Percentiles rank a stretch among this genome's conserved stretches.
Conservation (phyloP, 306 rosid genomes). For the Gastrolobium bilobum region DNA sequence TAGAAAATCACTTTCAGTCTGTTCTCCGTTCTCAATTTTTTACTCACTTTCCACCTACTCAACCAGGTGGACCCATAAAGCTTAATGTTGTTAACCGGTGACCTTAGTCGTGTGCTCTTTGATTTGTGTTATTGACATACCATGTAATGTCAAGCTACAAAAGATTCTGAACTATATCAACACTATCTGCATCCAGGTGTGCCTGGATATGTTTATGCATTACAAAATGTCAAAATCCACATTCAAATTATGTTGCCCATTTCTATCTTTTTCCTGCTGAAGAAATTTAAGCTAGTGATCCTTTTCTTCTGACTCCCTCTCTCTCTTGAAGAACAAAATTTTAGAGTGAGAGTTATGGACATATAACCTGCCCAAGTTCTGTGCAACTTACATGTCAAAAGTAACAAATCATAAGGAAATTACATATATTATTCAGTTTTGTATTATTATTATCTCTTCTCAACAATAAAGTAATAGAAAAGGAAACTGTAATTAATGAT, state of each 20-base stretch:
- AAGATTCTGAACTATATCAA: background rate
- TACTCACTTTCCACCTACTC: background rate
- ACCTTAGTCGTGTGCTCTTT: background rate
- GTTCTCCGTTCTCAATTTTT: background rate
- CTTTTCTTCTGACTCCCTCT: background rate
- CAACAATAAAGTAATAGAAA: background rate
- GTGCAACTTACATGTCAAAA: background rate
- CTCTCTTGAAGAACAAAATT: background rate
- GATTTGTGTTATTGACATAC: background rate
- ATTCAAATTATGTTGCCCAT: background rate
- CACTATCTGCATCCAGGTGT: background rate
- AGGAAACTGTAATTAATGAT: background rate
- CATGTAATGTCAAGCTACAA: background rate
- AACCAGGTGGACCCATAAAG: background rate
- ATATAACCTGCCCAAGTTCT: background rate
- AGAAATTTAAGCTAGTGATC: background rate
- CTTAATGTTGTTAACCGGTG: background rate
- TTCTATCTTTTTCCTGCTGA: background rate
- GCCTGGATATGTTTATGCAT: background rate
- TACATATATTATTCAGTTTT: background rate
- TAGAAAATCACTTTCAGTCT: background rate
- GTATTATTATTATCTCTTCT: background rate
- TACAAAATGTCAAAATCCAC: background rate
- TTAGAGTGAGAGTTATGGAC: background rate
- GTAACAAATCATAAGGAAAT: conserved; percentile 9